These are phyloP conservation scores for Solioccasus polychromus DNA, from an alignment of 768 basidiomycete genomes.

Conservation along the genomic window DNA sequence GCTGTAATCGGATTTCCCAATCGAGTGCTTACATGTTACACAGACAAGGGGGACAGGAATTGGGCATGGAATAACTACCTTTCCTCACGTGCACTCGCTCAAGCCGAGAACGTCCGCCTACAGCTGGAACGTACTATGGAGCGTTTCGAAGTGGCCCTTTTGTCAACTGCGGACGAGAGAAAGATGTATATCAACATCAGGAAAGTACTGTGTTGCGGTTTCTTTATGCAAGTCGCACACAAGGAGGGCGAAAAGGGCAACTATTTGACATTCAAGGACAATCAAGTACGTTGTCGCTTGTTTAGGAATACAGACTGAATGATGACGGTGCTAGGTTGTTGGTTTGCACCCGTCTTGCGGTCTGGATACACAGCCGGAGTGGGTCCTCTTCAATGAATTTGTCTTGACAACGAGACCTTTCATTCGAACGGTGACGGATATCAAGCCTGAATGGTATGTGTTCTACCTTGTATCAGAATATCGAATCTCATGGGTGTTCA, in stretches of 20 bases:
- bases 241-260: slow-evolving; percentile 87
- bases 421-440: slow-evolving; percentile 88
- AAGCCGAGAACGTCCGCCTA: slow-evolving; percentile 90
- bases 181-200: slow-evolving; percentile 75
- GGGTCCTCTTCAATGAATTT: slow-evolving; percentile 94
- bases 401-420: slow-evolving; percentile 86
- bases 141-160: slow-evolving; percentile 74
- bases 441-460: slow-evolving; percentile 80
- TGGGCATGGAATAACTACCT: slow-evolving; percentile 95
- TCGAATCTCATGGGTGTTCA: background rate
- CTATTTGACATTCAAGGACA: slow-evolving; percentile 93
- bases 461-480: background rate
- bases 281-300: slow-evolving; percentile 55
- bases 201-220: slow-evolving; percentile 84
- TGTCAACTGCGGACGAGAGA: slow-evolving; percentile 64
- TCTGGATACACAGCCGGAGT: slow-evolving; percentile 82
- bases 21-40: background rate
- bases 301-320: background rate
- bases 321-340: slow-evolving; percentile 14
- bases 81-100: slow-evolving; percentile 73
- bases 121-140: slow-evolving; percentile 93
- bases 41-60: slow-evolving; percentile 73
- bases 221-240: slow-evolving; percentile 98
- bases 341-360: slow-evolving; percentile 78
- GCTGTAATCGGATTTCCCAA: background rate